Base-by-base conservation (phyloP, 2,329 filamentous ascomycete genomes). In the Lachnellula hyalina region DNA sequence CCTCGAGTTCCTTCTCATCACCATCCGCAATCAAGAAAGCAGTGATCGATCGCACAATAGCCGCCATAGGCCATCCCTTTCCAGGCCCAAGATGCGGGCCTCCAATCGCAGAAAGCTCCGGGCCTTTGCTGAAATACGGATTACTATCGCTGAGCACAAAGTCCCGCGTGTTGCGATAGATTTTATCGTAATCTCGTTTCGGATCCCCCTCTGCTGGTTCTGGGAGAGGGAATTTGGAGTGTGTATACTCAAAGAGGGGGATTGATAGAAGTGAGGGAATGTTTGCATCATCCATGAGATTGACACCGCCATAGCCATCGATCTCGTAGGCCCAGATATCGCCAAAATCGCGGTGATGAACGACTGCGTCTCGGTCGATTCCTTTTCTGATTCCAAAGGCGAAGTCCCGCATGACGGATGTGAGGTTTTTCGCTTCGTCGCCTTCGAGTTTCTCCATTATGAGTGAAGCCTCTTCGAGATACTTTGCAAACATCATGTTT, bases 401-500 rank as follows among this genome's bases (percentile, higher is more conserved):
- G 54, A 87, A 72, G 23, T 72, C 70, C 8, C 71, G 72, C 80
- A 89, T 87, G 52, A 74, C 68, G 2, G 69, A 65, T 0, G 82
- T 79, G 0, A 87, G 72, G 38, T 74, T 81, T 19, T 61, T 54
- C 0, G 63, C 56, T 74, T 61, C 70, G 52, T 62, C 74, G 66
- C 64, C 78, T 71, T 72, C 69, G 36, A 84, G 67, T 54, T 73
- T 71, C 35, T 67, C 71, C 74, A 82, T 79, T 61, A 84, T 82
- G 4, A 75, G 67, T 15, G 76, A 74, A 0, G 77, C 73, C 1
- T 75, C 72, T 9, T 73, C 72, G 11, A 90, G 77, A 63, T 84
- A 87, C 32, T 79, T 74, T 32, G 84, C 78, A 61, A 90, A 85
- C 85, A 90, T 89, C 85, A 90, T 90, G 70, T 96, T 97, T 25